Base-by-base conservation (phyloP, 768 basidiomycete genomes). In the Russula earlei region DNA sequence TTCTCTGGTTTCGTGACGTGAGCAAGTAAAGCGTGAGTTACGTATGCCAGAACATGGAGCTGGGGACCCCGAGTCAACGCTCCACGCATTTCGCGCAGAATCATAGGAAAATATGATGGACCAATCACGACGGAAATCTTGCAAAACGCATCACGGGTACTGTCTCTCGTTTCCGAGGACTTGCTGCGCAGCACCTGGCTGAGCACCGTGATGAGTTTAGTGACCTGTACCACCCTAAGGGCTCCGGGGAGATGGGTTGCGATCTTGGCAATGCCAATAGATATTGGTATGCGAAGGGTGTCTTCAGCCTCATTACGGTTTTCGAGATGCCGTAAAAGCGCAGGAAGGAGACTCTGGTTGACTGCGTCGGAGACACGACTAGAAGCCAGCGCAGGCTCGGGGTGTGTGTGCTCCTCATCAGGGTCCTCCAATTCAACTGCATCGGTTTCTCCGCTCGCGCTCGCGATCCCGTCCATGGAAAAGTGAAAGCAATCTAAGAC, bases 401-500 rank as follows among this genome's bases (percentile, higher is more conserved):
- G 52, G 19, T 41, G 59, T 4, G 47, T 58, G 4, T 66, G 67
- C 9, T 67, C 72, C 15, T 64, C 69, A 24, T 67, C 68, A 3
- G 67, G 63, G 0, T 42, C 53, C 0, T 46, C 62, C 7, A 68
- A 66, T 20, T 38, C 47, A n/a, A 33, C 67, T 8, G 66, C 72
- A 4, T 63, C 68, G 10, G 62, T 68, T 24, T 67, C 69, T 5
- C 34, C 61, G 7, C 29, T 27, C 31, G n/a, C 68, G 67, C 12
- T 58, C 59, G 81, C 70, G 0, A 68, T 62, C 20, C 84, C 78
- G 47, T 85, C 83, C 82, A 94, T 85, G 1, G 84, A 77, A 65
- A 98, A 98, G 65, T 90, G 87, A 74, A 98, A 99, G 64, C 83
- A 83, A 65, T 95, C 90, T 49, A 99, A 75, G 7, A 97, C 70